phyloP scores from a whole-genome alignment of 192 early-diverging fungal species.

The Gonapodya sp. region DNA sequence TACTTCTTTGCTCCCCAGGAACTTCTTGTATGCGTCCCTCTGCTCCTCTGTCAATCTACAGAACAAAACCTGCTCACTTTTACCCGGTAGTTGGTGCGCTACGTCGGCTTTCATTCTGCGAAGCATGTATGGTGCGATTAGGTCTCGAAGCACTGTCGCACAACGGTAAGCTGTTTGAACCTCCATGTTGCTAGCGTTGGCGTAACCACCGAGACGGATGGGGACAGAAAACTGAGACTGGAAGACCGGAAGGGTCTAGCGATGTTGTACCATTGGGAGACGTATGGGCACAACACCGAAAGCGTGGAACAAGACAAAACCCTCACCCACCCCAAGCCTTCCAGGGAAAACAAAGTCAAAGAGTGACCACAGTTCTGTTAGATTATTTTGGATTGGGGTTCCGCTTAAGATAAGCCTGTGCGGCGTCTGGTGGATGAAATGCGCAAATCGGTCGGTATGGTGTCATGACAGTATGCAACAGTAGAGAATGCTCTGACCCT shows the following conservation, averaged over 20 bases:
- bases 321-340: slow-evolving; percentile 39
- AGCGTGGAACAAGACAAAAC: slow-evolving; percentile 1
- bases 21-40: slow-evolving; percentile 50
- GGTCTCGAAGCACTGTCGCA: slow-evolving; percentile 78
- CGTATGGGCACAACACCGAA: neutral
- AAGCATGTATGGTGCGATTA: slow-evolving; percentile 88
- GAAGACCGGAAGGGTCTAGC: slow-evolving; percentile 68
- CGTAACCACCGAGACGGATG: slow-evolving; percentile 84
- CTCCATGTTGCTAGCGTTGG: slow-evolving; percentile 79
- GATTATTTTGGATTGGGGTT: slow-evolving; percentile 73
- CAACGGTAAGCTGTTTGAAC: slow-evolving; percentile 92
- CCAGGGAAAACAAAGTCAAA: slow-evolving; percentile 76
- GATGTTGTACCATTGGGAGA: slow-evolving; percentile 12
- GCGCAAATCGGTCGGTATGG: neutral
- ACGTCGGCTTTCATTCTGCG: slow-evolving; percentile 89
- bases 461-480: neutral
- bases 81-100: slow-evolving; percentile 77
- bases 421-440: slow-evolving; percentile 39
- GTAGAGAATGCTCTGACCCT: slow-evolving; percentile 1
- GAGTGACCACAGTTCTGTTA: slow-evolving; percentile 71
- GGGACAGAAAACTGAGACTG: slow-evolving; percentile 85
- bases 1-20: slow-evolving; percentile 64
- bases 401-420: slow-evolving; percentile 69
- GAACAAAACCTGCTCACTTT: slow-evolving; percentile 61
- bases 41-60: slow-evolving; percentile 2